Evolutionary conservation across 495 filamentous ascomycete genomes (phyloP).

Genomic region (Talaromyces proteolyticus): DNA sequence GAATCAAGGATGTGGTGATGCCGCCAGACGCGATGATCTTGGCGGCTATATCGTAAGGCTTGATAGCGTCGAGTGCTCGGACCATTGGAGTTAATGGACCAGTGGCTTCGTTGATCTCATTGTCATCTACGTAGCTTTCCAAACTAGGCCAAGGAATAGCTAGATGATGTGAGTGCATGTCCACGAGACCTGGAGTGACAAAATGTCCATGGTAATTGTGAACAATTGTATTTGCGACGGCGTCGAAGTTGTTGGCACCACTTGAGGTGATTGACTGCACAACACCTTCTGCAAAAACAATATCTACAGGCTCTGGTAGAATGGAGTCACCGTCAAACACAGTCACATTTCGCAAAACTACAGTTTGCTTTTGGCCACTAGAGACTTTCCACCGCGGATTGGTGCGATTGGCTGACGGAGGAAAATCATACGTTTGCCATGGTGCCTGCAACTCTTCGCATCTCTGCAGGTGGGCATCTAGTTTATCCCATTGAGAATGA

Average conservation of each 20-base stretch:
- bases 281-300: conserved; percentile 6
- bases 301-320: conserved; percentile 1
- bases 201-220: conserved; percentile 35
- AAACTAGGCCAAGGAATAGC: conserved; percentile 15
- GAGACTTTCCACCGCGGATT: conserved; percentile 8
- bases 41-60: conserved; percentile 48
- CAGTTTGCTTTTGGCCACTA: conserved; percentile 4
- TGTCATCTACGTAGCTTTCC: conserved; percentile 15
- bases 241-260: background rate
- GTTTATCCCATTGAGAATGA: conserved; percentile 2
- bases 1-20: conserved; percentile 60
- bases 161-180: conserved; percentile 57
- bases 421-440: background rate
- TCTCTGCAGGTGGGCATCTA: background rate
- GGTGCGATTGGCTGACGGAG: background rate
- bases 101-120: conserved; percentile 13
- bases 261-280: conserved; percentile 1
- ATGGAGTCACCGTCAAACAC: conserved; percentile 6
- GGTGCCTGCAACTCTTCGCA: conserved; percentile 1
- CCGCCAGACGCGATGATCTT: conserved; percentile 61
- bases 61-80: conserved; percentile 50
- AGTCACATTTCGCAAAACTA: conserved; percentile 7
- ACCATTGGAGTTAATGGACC: conserved; percentile 48
- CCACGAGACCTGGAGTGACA: conserved; percentile 58
- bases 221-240: conserved; percentile 2